These are phyloP conservation scores for Spizellomyces sp. DNA, from an alignment of 192 early-diverging fungal genomes.

Conservation along the genomic window DNA sequence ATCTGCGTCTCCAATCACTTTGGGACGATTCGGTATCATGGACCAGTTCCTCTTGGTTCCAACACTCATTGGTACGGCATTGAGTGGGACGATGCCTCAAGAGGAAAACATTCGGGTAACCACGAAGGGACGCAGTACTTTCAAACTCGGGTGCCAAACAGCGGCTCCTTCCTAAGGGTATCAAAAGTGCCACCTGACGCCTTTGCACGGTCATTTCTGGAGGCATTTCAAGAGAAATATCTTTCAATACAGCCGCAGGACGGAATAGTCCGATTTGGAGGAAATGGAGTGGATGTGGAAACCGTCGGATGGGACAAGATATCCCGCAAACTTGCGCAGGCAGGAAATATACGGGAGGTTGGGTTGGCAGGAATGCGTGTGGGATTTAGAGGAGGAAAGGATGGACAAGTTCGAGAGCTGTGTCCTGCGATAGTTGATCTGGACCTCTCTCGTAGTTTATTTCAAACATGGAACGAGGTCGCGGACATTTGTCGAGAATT, in stretches of 20 bases:
- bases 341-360: conserved; percentile 32
- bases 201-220: conserved; percentile 27
- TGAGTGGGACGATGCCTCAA: conserved; percentile 50
- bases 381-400: conserved; percentile 11
- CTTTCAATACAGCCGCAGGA: conserved; percentile 20
- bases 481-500: conserved; percentile 42
- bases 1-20: conserved; percentile 23
- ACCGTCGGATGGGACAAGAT: conserved; percentile 55
- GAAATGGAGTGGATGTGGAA: conserved; percentile 40
- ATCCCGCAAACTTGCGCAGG: conserved; percentile 12
- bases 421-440: conserved; percentile 47
- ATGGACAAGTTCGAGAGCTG: conserved; percentile 6
- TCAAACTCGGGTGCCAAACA: conserved; percentile 15
- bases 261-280: conserved; percentile 14
- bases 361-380: conserved; percentile 41
- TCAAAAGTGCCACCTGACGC: conserved; percentile 21
- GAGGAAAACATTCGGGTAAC: conserved; percentile 49
- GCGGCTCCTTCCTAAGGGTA: conserved; percentile 41
- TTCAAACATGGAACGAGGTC: conserved; percentile 37
- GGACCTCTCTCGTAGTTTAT: conserved; percentile 49
- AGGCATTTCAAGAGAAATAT: conserved; percentile 30
- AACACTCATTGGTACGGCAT: conserved; percentile 40
- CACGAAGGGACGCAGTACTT: conserved; percentile 38
- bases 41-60: conserved; percentile 24
- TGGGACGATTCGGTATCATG: conserved; percentile 41